Percentiles rank a stretch among this genome's conserved stretches.
These are phyloP conservation scores for Neurospora tetraspora DNA, from an alignment of 495 filamentous ascomycete species.

Conservation along the genomic window DNA sequence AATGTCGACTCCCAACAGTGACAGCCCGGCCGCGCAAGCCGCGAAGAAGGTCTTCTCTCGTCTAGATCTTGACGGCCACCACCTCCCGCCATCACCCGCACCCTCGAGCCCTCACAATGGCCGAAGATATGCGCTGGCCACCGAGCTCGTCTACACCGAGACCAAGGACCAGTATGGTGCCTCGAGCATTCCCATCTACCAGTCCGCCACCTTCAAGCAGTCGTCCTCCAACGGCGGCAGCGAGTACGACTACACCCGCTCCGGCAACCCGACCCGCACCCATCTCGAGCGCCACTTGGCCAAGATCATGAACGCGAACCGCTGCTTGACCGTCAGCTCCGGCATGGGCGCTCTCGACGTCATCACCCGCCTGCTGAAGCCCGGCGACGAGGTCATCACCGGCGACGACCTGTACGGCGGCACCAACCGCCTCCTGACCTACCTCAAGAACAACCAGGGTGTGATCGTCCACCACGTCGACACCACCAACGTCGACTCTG, in stretches of 20 bases:
- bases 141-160: slow-evolving; percentile 93
- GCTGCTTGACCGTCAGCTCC: slow-evolving; percentile 84
- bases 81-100: slow-evolving; percentile 87
- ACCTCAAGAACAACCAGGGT: slow-evolving; percentile 72
- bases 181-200: slow-evolving; percentile 92
- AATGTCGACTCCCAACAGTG: slow-evolving; percentile 27
- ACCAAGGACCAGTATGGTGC: slow-evolving; percentile 91
- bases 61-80: slow-evolving; percentile 78
- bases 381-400: slow-evolving; percentile 93
- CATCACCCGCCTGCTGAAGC: slow-evolving; percentile 84
- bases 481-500: slow-evolving; percentile 63
- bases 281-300: slow-evolving; percentile 94
- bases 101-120: slow-evolving; percentile 83
- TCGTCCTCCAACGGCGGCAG: slow-evolving; percentile 61
- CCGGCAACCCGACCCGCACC: slow-evolving; percentile 90
- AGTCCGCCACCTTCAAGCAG: slow-evolving; percentile 98
- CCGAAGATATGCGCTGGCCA: slow-evolving; percentile 79
- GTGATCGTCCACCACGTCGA: slow-evolving; percentile 96
- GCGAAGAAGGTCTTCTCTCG: slow-evolving; percentile 60
- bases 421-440: slow-evolving; percentile 88
- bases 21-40: slow-evolving; percentile 19
- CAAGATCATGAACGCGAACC: slow-evolving; percentile 94
- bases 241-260: slow-evolving; percentile 97
- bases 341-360: slow-evolving; percentile 97
- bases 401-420: slow-evolving; percentile 96